Base-by-base conservation (phyloP, 106 monocot genomes). In the Acorus calamus region DNA sequence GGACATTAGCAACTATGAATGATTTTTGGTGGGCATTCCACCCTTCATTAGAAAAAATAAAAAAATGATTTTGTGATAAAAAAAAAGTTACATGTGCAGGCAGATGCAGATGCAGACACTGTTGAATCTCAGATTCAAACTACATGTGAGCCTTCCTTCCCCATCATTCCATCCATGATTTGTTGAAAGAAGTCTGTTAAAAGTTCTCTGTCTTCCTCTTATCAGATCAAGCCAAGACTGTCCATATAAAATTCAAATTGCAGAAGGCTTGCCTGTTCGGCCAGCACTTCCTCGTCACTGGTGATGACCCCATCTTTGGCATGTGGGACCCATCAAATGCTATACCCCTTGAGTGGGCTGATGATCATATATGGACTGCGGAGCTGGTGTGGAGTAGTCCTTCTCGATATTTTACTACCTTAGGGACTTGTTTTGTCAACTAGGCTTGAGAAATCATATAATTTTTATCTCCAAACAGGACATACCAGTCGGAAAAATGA, bases 331-430 rank as follows among this genome's bases (percentile, higher is more conserved):
- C 84, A 5, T 46, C 48, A 12, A 73, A 66, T 52, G 88, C 81
- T 13, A 8, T 81, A 57, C 81, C 84, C 43, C 56, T 89, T 62
- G 66, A 79, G 5, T 90, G 89, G 85, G 86, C 78, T 8, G 70
- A 83, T 46, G 86, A 60, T 60, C 86, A 90, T 59, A 11, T 83
- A 51, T 90, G 89, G 83, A 79, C 59, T 28, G 69, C 62, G 49
- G 68, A 83, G 46, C 64, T 78, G 83, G 86, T 86, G 74, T 69
- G 69, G 11, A 53, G 8, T 5, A 49, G 2, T 14, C 5, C 10
- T 6, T 64, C 28, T 14, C 4, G 14, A 14, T 3, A 46, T 9
- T 28, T 28, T 28, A 28, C 28, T 28, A 28, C 28, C 28, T 28
- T 28, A 28, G 28, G 28, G 28, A 28, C 28, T 28, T 28, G 28